Evolutionary conservation across 371 early-diverging fungal genomes (phyloP).

Genomic region (Smittium culicis): DNA sequence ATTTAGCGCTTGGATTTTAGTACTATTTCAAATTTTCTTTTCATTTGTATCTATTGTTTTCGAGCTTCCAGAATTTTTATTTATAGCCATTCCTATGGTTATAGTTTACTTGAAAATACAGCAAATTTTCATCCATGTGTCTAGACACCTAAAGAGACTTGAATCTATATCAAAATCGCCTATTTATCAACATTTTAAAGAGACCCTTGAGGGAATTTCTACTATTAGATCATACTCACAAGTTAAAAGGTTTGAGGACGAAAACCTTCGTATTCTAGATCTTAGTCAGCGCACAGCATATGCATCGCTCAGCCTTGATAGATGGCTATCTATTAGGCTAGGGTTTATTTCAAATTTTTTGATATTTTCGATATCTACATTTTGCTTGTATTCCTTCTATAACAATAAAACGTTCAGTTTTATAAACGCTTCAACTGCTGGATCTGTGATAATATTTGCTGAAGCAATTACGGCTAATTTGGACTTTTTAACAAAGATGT

Average conservation of each 20-base stretch:
- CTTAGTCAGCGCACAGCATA: not conserved
- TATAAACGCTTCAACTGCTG: slow-evolving; percentile 41
- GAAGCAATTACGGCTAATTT: slow-evolving; percentile 52
- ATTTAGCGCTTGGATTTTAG: not conserved
- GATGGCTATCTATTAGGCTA: slow-evolving; percentile 2
- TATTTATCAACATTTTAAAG: slow-evolving; percentile 43
- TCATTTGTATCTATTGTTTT: slow-evolving; percentile 49
- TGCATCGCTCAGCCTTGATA: not conserved
- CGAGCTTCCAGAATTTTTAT: slow-evolving; percentile 46
- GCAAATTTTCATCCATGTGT: slow-evolving; percentile 46
- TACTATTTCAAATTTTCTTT: not conserved
- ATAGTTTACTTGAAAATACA: slow-evolving; percentile 38
- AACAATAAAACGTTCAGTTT: slow-evolving; percentile 49
- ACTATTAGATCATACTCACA: slow-evolving; percentile 40
- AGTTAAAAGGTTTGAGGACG: slow-evolving; percentile 35
- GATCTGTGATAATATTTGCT: slow-evolving; percentile 68
- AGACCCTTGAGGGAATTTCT: slow-evolving; percentile 38
- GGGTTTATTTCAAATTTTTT: slow-evolving; percentile 1
- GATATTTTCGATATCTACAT: slow-evolving; percentile 48
- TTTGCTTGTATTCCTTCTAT: slow-evolving; percentile 26
- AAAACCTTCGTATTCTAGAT: not conserved
- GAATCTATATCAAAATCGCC: slow-evolving; percentile 69
- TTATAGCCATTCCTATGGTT: slow-evolving; percentile 22
- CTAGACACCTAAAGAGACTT: slow-evolving; percentile 77
- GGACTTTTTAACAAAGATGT: slow-evolving; percentile 61